Conservation (phyloP, 2,329 filamentous ascomycete genomes). For the Cercospora brassicicola region DNA sequence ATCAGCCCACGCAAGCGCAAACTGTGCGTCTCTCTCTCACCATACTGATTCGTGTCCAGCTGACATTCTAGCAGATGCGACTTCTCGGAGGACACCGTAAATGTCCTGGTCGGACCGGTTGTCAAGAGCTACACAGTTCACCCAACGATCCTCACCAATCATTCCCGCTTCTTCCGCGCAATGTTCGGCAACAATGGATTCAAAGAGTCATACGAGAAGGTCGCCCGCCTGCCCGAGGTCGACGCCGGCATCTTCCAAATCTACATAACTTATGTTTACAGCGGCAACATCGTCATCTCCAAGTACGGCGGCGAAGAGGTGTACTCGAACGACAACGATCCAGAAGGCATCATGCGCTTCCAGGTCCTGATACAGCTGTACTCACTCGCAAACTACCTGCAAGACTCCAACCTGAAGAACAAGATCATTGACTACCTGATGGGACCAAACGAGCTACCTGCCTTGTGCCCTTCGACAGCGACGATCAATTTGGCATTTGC, state of each 20-base stretch:
- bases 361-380: conserved; percentile 11
- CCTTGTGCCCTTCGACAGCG: too few relatives aligned
- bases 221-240: conserved; percentile 3
- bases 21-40: background rate
- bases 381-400: conserved; percentile 11
- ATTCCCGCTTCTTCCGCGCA: conserved; percentile 14
- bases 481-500: too few relatives aligned
- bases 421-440: conserved; percentile 12
- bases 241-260: conserved; percentile 6
- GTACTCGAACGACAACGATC: background rate
- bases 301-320: background rate
- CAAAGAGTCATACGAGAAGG: background rate
- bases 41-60: background rate
- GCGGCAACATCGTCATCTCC: background rate
- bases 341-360: background rate
- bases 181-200: background rate
- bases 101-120: conserved; percentile 2
- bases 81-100: conserved; percentile 9
- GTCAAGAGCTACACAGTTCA: conserved; percentile 9
- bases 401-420: conserved; percentile 16
- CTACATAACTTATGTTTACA: conserved; percentile 12
- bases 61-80: conserved; percentile 6
- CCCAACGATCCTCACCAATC: conserved; percentile 10
- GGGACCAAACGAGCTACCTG: background rate
- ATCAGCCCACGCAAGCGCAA: conserved; percentile 13